Base-by-base conservation (phyloP, 2,329 filamentous ascomycete species). In the Rhytidhysteron rufulum region DNA sequence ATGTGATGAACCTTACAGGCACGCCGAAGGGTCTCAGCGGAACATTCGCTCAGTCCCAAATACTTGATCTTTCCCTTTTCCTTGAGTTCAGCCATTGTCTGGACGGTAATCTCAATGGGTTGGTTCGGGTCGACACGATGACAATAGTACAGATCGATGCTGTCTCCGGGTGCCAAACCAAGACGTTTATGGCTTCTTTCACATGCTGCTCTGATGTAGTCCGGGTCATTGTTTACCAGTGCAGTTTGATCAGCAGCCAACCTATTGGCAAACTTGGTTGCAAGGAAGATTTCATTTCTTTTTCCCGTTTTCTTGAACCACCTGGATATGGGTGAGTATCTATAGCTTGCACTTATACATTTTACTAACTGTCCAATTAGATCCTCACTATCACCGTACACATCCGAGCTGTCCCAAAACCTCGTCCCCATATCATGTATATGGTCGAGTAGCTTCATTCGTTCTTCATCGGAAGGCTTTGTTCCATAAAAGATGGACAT, bases 401-500 rank as follows among this genome's bases (percentile, higher is more conserved):
- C 34, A 37, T 65, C 32, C 42, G 58, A 27, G 13, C 57, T 47
- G 44, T 78, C 74, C 73, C 74, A 78, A 50, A 70, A 68, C 10
- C 65, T 67, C 35, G 70, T 68, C 36, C 78, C 78, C 2, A 71
- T 47, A 20, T 73, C 71, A 58, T 72, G 72, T 3, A 69, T 69
- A 10, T 66, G 66, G 52, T 79, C 74, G 16, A 80, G 69, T 2
- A 80, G 49, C 3, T 66, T 66, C 41, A 79, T 65, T 3, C 73
- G 70, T 43, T 78, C 72, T 17, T 68, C 57, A 21, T 79, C 74
- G 2, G 73, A 66, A 37, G 70, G 72, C 4, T 63, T 52, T n/a
- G 50, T 43, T 36, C 73, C 73, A 46, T 78, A 77, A 54, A 70
- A 72, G 33, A 59, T 56, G 32, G 47, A 59, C 29, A 73, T 45